These are phyloP conservation scores for Gossypium herbaceum DNA, from an alignment of 345 rosid genomes.

Conservation along the genomic window DNA sequence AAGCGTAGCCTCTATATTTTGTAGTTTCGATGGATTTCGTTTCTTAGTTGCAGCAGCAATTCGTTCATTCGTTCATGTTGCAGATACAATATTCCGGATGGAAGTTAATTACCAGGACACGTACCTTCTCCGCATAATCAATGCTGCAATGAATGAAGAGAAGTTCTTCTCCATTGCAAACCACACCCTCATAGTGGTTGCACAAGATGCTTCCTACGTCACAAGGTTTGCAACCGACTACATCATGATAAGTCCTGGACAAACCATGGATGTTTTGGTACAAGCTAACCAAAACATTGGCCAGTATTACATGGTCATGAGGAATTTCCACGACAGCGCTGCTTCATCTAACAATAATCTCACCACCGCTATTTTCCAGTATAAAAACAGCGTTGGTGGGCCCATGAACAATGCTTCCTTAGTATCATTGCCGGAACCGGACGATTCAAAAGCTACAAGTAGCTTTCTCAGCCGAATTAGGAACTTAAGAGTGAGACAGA, in stretches of 20 bases:
- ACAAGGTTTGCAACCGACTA: conserved; percentile 20
- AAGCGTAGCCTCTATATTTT: not conserved
- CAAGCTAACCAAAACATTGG: conserved; percentile 20
- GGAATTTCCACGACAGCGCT: conserved; percentile 14
- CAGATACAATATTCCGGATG: conserved; percentile 19
- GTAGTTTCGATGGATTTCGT: no score
- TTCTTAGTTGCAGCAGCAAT: no score
- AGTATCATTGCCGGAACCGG: conserved; percentile 12
- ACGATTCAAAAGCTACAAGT: conserved; percentile 4
- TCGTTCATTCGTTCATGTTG: not conserved
- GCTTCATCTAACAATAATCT: not conserved
- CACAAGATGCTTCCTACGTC: conserved; percentile 28
- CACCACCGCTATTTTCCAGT: conserved; percentile 37
- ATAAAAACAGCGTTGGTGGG: conserved; percentile 7
- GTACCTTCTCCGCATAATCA: conserved; percentile 32
- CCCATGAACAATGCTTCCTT: not conserved
- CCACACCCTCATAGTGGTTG: conserved; percentile 37
- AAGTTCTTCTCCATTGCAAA: conserved; percentile 27
- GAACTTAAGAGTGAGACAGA: conserved; percentile 11
- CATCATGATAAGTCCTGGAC: conserved; percentile 28
- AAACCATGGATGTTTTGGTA: conserved; percentile 34
- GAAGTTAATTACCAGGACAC: conserved; percentile 25
- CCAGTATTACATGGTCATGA: conserved; percentile 29
- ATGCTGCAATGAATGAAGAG: conserved; percentile 25
- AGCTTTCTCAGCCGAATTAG: not conserved